These are phyloP conservation scores for Aspergillus ochraceus DNA, from an alignment of 2,329 filamentous ascomycete species.

Conservation along the genomic window DNA sequence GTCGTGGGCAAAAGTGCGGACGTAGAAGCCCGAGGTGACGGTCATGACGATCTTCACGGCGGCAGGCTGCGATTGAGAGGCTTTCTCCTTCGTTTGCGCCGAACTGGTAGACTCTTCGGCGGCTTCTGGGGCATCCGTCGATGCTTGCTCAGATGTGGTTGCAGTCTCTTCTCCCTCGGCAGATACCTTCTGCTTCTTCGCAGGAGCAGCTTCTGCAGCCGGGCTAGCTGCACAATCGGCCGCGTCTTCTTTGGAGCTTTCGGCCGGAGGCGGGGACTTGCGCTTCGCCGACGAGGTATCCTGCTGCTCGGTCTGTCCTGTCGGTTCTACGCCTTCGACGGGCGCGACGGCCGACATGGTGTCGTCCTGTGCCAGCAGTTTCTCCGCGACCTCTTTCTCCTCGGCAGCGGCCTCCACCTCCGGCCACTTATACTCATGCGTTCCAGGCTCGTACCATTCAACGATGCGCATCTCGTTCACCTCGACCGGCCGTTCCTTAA, in stretches of 20 bases:
- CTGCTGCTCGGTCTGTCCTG: slow-evolving; percentile 15
- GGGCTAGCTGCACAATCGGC: slow-evolving; percentile 10
- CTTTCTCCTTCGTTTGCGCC: not conserved
- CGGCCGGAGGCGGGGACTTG: slow-evolving; percentile 34
- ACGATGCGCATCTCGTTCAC: slow-evolving; percentile 75
- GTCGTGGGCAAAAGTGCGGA: slow-evolving; percentile 90
- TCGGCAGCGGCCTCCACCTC: slow-evolving; percentile 71
- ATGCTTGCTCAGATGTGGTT: slow-evolving; percentile 15
- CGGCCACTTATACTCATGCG: slow-evolving; percentile 78
- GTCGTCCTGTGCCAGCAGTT: slow-evolving; percentile 51
- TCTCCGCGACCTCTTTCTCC: slow-evolving; percentile 75
- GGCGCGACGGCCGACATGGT: slow-evolving; percentile 21
- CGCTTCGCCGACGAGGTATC: slow-evolving; percentile 30
- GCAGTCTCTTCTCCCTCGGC: slow-evolving; percentile 25
- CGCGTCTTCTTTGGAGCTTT: slow-evolving; percentile 20
- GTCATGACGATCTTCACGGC: slow-evolving; percentile 85
- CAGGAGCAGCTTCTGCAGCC: slow-evolving; percentile 3
- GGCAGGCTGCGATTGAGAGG: slow-evolving; percentile 49
- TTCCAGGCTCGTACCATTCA: slow-evolving; percentile 80
- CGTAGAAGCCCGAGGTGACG: slow-evolving; percentile 94
- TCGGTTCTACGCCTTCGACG: slow-evolving; percentile 24
- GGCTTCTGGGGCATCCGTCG: slow-evolving; percentile 4
- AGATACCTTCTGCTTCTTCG: slow-evolving; percentile 35
- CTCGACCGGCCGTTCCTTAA: slow-evolving; percentile 76
- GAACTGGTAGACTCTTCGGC: slow-evolving; percentile 1